These are phyloP conservation scores for Arabidopsis thaliana DNA, from an alignment of 345 rosid genomes.

Conservation along the genomic window TAIR10.1 NC_003076.8:5081501-5082000, in stretches of 20 bases:
- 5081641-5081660: constrained; percentile 11
- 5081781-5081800: neutral
- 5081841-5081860: constrained; percentile 66
- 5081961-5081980: neutral
- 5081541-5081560: constrained; percentile 85
- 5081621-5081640: neutral
- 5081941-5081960: neutral
- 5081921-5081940: constrained; percentile 49
- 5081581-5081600: constrained; percentile 62
- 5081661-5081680: constrained; percentile 55
- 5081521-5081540: constrained; percentile 83
- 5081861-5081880: constrained; percentile 78
- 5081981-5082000: neutral
- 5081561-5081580: constrained; percentile 84
- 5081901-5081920: constrained; percentile 54
- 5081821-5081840: constrained; percentile 61
- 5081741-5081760: constrained; percentile 54
- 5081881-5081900: constrained; percentile 58
- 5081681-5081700: constrained; percentile 72
- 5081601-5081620: neutral
- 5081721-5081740: constrained; percentile 71
- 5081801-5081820: neutral
- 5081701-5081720: constrained; percentile 71
- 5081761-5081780: neutral
- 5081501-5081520: constrained; percentile 89